A percentile compares a stretch with the other conserved stretches of the same genome.
phyloP scores from a whole-genome alignment of 495 filamentous ascomycete genomes.

The Apiosordaria backusii region DNA sequence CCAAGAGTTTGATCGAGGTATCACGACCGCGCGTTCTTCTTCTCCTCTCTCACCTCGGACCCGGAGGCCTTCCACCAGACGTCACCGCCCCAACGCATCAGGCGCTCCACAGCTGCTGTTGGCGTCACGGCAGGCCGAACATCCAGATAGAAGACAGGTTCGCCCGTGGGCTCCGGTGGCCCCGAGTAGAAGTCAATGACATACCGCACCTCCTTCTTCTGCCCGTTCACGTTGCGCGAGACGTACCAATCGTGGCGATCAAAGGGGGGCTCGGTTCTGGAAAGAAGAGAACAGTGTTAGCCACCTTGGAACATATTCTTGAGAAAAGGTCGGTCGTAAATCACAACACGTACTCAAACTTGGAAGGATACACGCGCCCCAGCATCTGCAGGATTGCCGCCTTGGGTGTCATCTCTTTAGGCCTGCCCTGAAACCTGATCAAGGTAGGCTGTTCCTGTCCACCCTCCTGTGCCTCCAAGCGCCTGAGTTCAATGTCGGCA shows the following conservation, averaged over 20 bases:
- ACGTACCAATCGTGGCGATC: slow-evolving; percentile 98
- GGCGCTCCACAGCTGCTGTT: slow-evolving; percentile 72
- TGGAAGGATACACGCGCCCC: slow-evolving; percentile 72
- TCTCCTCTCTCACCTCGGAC: slow-evolving; percentile 49
- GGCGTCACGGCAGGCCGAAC: slow-evolving; percentile 95
- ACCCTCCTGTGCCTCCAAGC: slow-evolving; percentile 37
- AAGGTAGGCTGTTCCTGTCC: slow-evolving; percentile 58
- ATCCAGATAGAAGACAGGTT: slow-evolving; percentile 95
- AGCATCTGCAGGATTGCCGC: slow-evolving; percentile 73
- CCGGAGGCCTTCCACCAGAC: slow-evolving; percentile 91
- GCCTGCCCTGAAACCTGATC: slow-evolving; percentile 81
- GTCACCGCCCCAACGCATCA: slow-evolving; percentile 87
- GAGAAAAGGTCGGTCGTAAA: slow-evolving; percentile 1
- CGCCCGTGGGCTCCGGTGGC: slow-evolving; percentile 78
- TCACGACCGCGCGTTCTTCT: slow-evolving; percentile 9
- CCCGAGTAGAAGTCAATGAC: slow-evolving; percentile 98
- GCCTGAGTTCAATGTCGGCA: slow-evolving; percentile 31
- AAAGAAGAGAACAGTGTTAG: background rate
- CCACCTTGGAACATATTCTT: background rate
- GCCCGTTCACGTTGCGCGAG: slow-evolving; percentile 57
- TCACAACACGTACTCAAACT: slow-evolving; percentile 58
- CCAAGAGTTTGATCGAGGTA: background rate
- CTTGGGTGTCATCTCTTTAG: slow-evolving; percentile 86
- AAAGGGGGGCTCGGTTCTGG: slow-evolving; percentile 79
- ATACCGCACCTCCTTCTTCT: slow-evolving; percentile 76